Percentiles rank a stretch among this genome's conserved stretches.
phyloP scores from a whole-genome alignment of 2,329 filamentous ascomycete genomes.

The Tolypocladium nubicola region DNA sequence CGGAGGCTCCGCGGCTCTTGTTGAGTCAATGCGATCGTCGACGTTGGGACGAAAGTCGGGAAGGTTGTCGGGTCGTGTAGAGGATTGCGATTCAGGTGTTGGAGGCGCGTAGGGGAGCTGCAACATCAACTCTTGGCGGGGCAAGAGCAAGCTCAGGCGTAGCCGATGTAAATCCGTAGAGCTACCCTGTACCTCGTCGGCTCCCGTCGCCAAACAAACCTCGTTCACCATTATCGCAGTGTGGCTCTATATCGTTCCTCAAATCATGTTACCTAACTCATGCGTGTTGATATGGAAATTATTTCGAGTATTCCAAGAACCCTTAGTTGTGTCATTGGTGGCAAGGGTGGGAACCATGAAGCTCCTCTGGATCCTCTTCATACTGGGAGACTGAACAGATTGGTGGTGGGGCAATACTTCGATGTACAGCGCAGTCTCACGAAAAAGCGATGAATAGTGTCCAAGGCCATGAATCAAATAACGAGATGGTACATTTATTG shows the following conservation, averaged over 20 bases:
- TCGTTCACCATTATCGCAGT: not conserved
- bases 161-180: not conserved
- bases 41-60: not conserved
- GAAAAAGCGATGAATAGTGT: not conserved
- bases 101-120: not conserved
- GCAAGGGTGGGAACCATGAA: too few species aligned
- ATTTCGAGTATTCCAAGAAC: too few species aligned
- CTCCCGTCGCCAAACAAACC: not conserved
- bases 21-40: not conserved
- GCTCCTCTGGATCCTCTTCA: too few species aligned
- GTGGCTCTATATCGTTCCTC: not conserved
- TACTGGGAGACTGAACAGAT: not conserved
- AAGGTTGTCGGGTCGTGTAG: not conserved
- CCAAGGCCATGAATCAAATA: not conserved
- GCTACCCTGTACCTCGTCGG: not conserved
- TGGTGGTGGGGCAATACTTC: not conserved
- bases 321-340: too few species aligned
- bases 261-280: too few species aligned
- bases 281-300: too few species aligned
- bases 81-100: slow-evolving; percentile 1
- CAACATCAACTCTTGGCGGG: not conserved
- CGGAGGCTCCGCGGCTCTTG: slow-evolving; percentile 4
- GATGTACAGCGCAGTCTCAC: too few species aligned
- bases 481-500: not conserved
- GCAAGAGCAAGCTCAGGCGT: not conserved